Base-by-base conservation (phyloP, 75 land plant genomes). In the Pinus taeda region DNA sequence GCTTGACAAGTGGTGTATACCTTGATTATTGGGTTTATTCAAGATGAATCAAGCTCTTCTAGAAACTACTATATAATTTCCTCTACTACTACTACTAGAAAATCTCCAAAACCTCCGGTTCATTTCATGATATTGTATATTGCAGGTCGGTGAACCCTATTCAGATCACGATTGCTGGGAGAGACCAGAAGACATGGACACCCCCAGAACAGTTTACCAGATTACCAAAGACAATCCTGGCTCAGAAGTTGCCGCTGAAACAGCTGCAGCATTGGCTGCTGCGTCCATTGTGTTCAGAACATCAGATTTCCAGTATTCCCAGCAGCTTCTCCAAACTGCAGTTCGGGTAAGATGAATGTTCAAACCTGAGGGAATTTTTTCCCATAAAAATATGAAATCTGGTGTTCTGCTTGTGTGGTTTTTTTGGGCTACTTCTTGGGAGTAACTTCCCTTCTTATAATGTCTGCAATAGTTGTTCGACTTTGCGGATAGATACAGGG, bases 101-200 rank as follows among this genome's bases (percentile, higher is more conserved):
- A 49, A 49, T 49, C 11, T 49, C 12, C 11, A 49, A 49, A 9
- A 49, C 11, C 55, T 49, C 55, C 11, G 55, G 11, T 2, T 49
- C 12, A 9, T 11, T 49, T 49, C 12, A 49, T 49, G 55, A 49
- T 9, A 49, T 49, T 11, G 55, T 49, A 2, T 9, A 49, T 49
- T 0, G 12, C 79, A 81, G 83, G 84, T 79, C 7, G 84, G 84
- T 69, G 84, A 82, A 60, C 82, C 82, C 2, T 20, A 15, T 17
- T 59, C 57, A 72, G 84, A 82, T 53, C 84, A 79, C n/a, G 3
- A 21, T 21, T 82, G 84, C 45, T 82, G 84, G 84, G 84, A 82
- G 61, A 82, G 84, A 33, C 66, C 84, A 15, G 84, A 82, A 59
- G 84, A 82, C 24, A 82, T 82, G 84, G 82, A 82, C n/a, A 82